These are phyloP conservation scores for Periconia macrospinosa DNA, from an alignment of 2,329 filamentous ascomycete genomes.

Conservation along the genomic window DNA sequence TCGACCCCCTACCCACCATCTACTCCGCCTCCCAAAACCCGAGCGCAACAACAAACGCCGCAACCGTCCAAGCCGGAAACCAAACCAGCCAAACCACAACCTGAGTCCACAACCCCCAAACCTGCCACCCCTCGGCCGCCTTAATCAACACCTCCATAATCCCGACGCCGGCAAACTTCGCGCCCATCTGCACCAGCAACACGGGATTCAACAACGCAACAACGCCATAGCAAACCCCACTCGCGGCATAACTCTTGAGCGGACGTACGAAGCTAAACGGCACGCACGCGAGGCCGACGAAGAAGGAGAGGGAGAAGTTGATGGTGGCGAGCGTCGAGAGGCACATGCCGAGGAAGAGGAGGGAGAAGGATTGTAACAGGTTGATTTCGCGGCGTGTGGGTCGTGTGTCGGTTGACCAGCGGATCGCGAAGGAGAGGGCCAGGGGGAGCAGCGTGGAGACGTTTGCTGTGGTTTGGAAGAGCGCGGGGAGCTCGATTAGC, in stretches of 20 bases:
- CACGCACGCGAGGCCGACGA: constrained; percentile 76
- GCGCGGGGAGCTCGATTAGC: constrained; percentile 43
- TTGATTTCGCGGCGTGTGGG: constrained; percentile 71
- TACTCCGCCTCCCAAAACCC: constrained; percentile 25
- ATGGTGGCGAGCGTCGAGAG: constrained; percentile 90
- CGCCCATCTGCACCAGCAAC: constrained; percentile 32
- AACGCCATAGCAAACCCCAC: constrained; percentile 14
- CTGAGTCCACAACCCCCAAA: constrained; percentile 87
- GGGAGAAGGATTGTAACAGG: constrained; percentile 85
- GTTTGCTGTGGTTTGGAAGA: constrained; percentile 37
- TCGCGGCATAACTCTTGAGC: constrained; percentile 9
- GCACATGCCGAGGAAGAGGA: constrained; percentile 89
- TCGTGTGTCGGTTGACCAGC: constrained; percentile 8
- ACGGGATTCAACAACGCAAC: constrained; percentile 38
- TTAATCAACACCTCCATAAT: constrained; percentile 62
- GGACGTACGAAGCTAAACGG: constrained; percentile 74
- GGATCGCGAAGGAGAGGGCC: constrained; percentile 29
- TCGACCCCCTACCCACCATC: not conserved
- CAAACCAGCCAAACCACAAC: constrained; percentile 92
- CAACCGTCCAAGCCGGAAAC: constrained; percentile 89
- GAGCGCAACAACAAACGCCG: constrained; percentile 34
- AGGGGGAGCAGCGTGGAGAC: constrained; percentile 37
- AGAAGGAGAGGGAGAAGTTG: constrained; percentile 89
- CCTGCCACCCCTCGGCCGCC: constrained; percentile 84
- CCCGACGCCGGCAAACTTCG: constrained; percentile 39